Evolutionary conservation across 768 basidiomycete species (phyloP).

Genomic region (Tulasnella calospora): DNA sequence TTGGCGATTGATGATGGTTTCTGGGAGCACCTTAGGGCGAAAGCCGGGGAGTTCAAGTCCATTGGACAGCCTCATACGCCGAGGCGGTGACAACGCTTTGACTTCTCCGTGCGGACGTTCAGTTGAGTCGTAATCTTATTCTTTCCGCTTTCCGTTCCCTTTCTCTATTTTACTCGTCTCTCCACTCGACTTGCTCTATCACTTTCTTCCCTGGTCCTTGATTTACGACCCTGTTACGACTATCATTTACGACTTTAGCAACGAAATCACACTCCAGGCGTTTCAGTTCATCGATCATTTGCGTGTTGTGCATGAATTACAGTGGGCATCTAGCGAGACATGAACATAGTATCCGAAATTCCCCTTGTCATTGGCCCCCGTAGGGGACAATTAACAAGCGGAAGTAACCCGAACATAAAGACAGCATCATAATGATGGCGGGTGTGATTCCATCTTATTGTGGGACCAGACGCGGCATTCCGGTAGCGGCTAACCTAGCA

Average conservation of each 20-base stretch:
- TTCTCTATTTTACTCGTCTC: neutral
- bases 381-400: too few species aligned
- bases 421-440: too few species aligned
- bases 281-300: too few species aligned
- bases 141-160: neutral
- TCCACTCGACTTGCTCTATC: neutral
- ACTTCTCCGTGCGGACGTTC: neutral
- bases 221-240: neutral
- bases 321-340: too few species aligned
- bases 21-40: slow-evolving; percentile 10
- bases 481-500: too few species aligned
- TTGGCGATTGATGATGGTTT: slow-evolving; percentile 12
- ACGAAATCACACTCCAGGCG: neutral
- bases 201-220: neutral
- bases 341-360: too few species aligned
- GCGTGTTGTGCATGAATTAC: neutral
- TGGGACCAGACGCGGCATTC: too few species aligned
- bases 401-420: too few species aligned
- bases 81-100: neutral
- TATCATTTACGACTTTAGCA: neutral
- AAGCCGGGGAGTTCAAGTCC: neutral
- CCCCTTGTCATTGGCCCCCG: too few species aligned
- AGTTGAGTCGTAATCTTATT: neutral
- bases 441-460: too few species aligned
- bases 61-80: neutral